Base-by-base conservation (phyloP, 371 early-diverging fungal genomes). In the Apophysomyces sp. region DNA sequence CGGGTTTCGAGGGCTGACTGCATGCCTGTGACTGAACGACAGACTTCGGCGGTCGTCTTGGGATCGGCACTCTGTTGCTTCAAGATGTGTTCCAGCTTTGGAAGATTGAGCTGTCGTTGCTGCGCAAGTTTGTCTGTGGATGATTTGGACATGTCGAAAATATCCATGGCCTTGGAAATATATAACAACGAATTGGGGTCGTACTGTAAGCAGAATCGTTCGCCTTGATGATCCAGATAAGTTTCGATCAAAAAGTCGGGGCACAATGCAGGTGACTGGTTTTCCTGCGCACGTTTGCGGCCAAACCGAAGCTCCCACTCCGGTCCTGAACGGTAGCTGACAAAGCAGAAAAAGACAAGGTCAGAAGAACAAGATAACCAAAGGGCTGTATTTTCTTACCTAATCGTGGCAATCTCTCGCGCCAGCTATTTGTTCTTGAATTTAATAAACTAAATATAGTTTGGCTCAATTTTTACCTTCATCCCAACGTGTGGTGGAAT, bases 241-340 rank as follows among this genome's bases (percentile, higher is more conserved):
- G 94, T 94, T 74, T 98, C 98, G 57, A 98, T 96, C 67, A 94
- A 66, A 71, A 92, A 96, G 65, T 98, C 98, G 0, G 98, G 92
- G 59, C 94, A 94, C 39, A 98, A 68, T 0, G 92, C 88, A 2
- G 96, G 96, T 24, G 88, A 74, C 57, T 85, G 81, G 18, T 85
- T 77, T 6, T 89, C 89, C 16, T 88, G 82, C 3, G 87, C 81
- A 30, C 96, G 83, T 57, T 91, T 89, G 8, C 95, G 79, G 4
- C 97, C 97, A 76, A 96, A 98, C 18, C 98, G 83, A 66, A 88
- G 81, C 72, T 97, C 98, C 98, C 98, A 98, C 76, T 98, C 96
- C 32, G 98, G 97, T 0, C 96, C 97, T 11, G 95, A 94, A 21
- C 97, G 89, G 71, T 97, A 96, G 44, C 84, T 83, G 72, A 73